Evolutionary conservation across 768 basidiomycete species (phyloP).

Genomic region (Termitomyces titanicus): DNA sequence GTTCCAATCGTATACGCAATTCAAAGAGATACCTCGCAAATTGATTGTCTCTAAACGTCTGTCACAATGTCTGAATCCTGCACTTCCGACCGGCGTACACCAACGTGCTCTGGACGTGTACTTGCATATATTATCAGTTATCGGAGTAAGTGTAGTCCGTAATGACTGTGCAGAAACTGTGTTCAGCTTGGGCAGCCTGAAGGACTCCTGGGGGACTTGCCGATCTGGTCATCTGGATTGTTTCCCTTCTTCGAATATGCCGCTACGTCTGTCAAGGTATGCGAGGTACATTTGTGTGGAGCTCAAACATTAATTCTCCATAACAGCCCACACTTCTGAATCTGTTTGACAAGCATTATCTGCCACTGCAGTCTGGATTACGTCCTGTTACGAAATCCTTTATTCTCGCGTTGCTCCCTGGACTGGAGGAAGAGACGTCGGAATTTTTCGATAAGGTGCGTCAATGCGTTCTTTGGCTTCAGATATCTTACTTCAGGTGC

Average conservation of each 20-base stretch:
- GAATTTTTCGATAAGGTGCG: slow-evolving; percentile 92
- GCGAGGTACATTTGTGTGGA: slow-evolving; percentile 7
- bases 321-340: slow-evolving; percentile 78
- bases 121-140: slow-evolving; percentile 82
- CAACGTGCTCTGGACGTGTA: slow-evolving; percentile 96
- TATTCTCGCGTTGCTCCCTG: slow-evolving; percentile 89
- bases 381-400: slow-evolving; percentile 94
- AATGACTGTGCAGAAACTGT: not conserved
- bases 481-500: slow-evolving; percentile 2
- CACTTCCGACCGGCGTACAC: slow-evolving; percentile 93
- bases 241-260: slow-evolving; percentile 99
- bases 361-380: slow-evolving; percentile 77
- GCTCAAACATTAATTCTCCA: not conserved
- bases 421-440: slow-evolving; percentile 95
- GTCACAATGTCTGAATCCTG: slow-evolving; percentile 96
- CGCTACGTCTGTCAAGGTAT: slow-evolving; percentile 94
- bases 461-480: slow-evolving; percentile 4
- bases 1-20: slow-evolving; percentile 89
- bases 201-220: slow-evolving; percentile 80
- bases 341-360: slow-evolving; percentile 90
- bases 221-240: slow-evolving; percentile 92
- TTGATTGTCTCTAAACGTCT: slow-evolving; percentile 92
- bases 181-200: slow-evolving; percentile 55
- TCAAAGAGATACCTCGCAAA: slow-evolving; percentile 95
- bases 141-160: slow-evolving; percentile 63